Base-by-base conservation (phyloP, 1,284 basidiomycete species). In the Caloboletus firmus region DNA sequence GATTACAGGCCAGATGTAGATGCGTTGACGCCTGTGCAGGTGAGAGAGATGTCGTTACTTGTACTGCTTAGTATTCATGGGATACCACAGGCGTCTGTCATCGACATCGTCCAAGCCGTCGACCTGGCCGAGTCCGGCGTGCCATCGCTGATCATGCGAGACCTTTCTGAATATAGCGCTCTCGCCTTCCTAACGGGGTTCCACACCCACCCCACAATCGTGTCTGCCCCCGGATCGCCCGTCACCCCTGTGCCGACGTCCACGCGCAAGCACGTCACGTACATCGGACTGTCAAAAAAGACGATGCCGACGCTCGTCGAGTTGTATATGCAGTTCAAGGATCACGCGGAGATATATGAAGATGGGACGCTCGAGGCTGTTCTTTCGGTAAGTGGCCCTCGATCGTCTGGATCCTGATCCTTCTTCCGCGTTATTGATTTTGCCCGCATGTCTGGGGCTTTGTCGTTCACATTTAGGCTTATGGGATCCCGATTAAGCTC, bases 1-100 rank as follows among this genome's bases (percentile, higher is more conserved):
- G 93, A 96, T 66, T 95, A 92, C 67, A 78, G 92, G 45, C 87
- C 90, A 5, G 95, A 99, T 66, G 79, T 93, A 45, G 94, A 98
- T 65, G 74, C 76, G 37, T 75, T 97, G 53, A 87, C 91, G 20
- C 93, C 93, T 20, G 80, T 97, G 1, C 93, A 95, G 79, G 87
- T 87, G 68, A 40, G 74, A 49, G 48, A 42, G 12, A 1, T 4
- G 46, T 40, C 9, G 43, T 36, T 12, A 4, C 8, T 15, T 13
- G 40, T 30, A 15, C n/a, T 20, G 13, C 18, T 22, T 45, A 2
- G 8, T 18, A 52, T 55, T 61, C 10, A 49, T 34, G 44, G 28
- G 18, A 36, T 20, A 5, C 43, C 26, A 51, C 7, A 94, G 82
- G 75, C 82, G 4, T 82, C 84, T 12, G 83, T 93, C 3, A 75